phyloP scores from a whole-genome alignment of 2,329 filamentous ascomycete genomes.

The Alternaria brassicae region DNA sequence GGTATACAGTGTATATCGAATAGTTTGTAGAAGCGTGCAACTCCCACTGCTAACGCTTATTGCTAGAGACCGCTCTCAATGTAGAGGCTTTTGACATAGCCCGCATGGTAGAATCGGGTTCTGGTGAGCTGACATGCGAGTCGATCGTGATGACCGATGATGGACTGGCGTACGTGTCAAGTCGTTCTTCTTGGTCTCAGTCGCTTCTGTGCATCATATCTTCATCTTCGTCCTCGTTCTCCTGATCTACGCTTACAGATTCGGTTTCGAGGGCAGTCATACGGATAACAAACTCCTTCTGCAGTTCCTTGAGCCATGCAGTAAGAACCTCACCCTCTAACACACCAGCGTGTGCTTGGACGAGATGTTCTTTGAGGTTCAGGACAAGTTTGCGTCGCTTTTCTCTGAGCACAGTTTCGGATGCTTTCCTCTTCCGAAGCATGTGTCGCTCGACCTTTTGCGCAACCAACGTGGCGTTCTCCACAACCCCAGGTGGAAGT shows the following conservation, averaged over 20 bases:
- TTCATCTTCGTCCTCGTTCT: constrained; percentile 24
- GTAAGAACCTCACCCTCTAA: constrained; percentile 70
- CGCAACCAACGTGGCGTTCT: constrained; percentile 72
- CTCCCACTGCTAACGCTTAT: constrained; percentile 20
- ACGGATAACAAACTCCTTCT: constrained; percentile 74
- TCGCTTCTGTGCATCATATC: constrained; percentile 20
- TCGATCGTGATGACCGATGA: constrained; percentile 34
- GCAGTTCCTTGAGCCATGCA: constrained; percentile 70
- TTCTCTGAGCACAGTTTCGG: constrained; percentile 64
- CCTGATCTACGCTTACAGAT: constrained; percentile 22
- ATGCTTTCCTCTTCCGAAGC: constrained; percentile 65
- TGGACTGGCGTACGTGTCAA: constrained; percentile 21
- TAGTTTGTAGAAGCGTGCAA: background rate
- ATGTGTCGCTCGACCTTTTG: constrained; percentile 65
- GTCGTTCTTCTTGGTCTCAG: constrained; percentile 18
- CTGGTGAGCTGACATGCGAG: constrained; percentile 28
- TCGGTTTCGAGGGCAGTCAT: constrained; percentile 73
- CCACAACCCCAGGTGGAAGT: constrained; percentile 71
- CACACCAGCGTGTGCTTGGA: constrained; percentile 69
- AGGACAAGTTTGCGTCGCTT: constrained; percentile 76
- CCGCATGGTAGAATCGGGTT: constrained; percentile 21
- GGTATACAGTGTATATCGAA: background rate
- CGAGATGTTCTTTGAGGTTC: constrained; percentile 73
- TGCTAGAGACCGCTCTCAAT: constrained; percentile 36
- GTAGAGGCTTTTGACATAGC: constrained; percentile 30